Conservation (phyloP, 169 alveolate species). For the Cryptosporidium baileyi region DNA sequence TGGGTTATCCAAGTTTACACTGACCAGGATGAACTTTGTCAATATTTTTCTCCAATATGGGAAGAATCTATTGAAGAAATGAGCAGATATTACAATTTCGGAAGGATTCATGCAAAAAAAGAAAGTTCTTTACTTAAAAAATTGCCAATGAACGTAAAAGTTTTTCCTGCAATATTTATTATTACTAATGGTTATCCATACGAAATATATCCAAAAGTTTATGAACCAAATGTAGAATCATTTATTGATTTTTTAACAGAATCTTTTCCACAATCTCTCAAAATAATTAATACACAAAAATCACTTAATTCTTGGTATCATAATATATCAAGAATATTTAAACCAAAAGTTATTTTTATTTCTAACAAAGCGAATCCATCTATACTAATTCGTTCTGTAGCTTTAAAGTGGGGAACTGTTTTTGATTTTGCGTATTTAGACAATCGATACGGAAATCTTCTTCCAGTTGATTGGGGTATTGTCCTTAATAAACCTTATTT, state of each 20-base stretch:
- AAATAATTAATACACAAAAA: constrained; percentile 7
- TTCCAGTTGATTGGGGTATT: background rate
- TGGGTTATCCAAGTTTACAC: constrained; percentile 77
- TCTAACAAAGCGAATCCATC: constrained; percentile 37
- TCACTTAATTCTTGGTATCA: background rate
- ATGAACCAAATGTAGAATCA: constrained; percentile 71
- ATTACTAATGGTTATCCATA: constrained; percentile 73
- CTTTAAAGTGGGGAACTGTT: constrained; percentile 43
- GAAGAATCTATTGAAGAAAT: constrained; percentile 76
- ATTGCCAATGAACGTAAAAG: constrained; percentile 75
- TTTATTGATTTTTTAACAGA: constrained; percentile 68
- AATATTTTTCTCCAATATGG: constrained; percentile 75
- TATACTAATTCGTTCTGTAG: constrained; percentile 16
- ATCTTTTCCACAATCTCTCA: constrained; percentile 69
- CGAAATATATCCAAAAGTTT: constrained; percentile 73
- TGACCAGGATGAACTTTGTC: constrained; percentile 75
- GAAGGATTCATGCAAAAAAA: constrained; percentile 73
- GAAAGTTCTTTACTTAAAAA: constrained; percentile 72
- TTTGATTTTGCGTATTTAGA: constrained; percentile 39
- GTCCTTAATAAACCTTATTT: background rate
- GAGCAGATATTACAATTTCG: constrained; percentile 72
- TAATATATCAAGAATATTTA: background rate
- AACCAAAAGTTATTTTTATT: constrained; percentile 2
- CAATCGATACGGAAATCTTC: background rate
- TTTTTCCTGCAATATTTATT: constrained; percentile 74